Conservation (phyloP, 2,329 filamentous ascomycete genomes). For the Calonectria pauciramosa region DNA sequence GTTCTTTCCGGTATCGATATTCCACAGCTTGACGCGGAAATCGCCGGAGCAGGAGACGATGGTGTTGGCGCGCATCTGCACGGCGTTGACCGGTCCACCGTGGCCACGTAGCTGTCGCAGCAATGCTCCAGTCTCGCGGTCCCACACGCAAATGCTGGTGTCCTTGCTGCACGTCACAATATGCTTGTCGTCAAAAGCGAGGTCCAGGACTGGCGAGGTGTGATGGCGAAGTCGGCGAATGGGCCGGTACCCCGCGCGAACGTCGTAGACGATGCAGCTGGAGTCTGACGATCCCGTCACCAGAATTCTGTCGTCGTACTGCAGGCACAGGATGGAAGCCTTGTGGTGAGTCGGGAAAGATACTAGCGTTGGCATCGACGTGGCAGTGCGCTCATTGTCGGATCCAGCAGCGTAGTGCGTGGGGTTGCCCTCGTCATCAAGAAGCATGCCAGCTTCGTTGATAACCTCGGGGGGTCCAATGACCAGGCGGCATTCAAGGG, state of each 20-base stretch:
- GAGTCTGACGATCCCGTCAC: slow-evolving; percentile 96
- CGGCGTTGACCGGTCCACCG: slow-evolving; percentile 92
- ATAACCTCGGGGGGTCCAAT: slow-evolving; percentile 83
- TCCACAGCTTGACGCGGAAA: slow-evolving; percentile 95
- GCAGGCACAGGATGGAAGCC: slow-evolving; percentile 93
- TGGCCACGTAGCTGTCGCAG: slow-evolving; percentile 88
- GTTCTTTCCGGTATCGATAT: slow-evolving; percentile 87
- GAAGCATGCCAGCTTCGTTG: slow-evolving; percentile 64
- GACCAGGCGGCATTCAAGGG: slow-evolving; percentile 85
- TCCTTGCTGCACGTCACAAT: slow-evolving; percentile 99
- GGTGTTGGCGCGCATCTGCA: slow-evolving; percentile 93
- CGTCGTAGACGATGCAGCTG: slow-evolving; percentile 91
- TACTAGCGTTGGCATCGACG: slow-evolving; percentile 66
- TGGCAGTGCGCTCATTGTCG: slow-evolving; percentile 61
- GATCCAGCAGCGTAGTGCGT: slow-evolving; percentile 69
- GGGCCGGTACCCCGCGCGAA: slow-evolving; percentile 83
- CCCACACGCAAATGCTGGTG: slow-evolving; percentile 93
- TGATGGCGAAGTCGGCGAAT: slow-evolving; percentile 84
- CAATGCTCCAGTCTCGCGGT: slow-evolving; percentile 81
- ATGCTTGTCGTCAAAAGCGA: slow-evolving; percentile 91
- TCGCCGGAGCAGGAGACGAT: slow-evolving; percentile 96
- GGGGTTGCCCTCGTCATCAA: slow-evolving; percentile 64
- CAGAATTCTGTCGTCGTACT: slow-evolving; percentile 93
- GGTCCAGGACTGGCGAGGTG: slow-evolving; percentile 89
- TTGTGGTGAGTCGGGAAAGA: slow-evolving; percentile 81